Conservation (phyloP, 352 stramenopile species). For the Pythium biforme region DNA sequence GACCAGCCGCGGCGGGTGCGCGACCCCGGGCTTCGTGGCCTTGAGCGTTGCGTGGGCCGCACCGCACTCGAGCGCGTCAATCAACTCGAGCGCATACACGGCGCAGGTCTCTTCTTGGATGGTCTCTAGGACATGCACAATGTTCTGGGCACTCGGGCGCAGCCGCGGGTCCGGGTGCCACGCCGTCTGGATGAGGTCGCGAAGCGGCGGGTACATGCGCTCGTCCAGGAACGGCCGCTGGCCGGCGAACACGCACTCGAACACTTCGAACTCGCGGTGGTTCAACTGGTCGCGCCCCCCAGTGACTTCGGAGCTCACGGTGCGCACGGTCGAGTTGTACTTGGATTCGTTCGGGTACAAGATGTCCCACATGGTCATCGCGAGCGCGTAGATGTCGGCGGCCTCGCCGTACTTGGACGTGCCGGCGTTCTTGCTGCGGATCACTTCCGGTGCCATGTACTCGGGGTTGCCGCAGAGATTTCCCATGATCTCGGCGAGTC, state of each 20-base stretch:
- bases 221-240: conserved; percentile 28
- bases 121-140: conserved; percentile 31
- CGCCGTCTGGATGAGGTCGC: conserved; percentile 26
- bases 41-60: background rate
- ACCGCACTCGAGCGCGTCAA: conserved; percentile 19
- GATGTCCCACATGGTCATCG: conserved; percentile 59
- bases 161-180: conserved; percentile 29
- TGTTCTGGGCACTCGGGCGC: conserved; percentile 25
- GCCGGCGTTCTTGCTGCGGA: conserved; percentile 30
- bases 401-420: conserved; percentile 37
- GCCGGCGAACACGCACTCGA: conserved; percentile 33
- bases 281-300: background rate
- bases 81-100: conserved; percentile 27
- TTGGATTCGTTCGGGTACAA: conserved; percentile 32
- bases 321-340: conserved; percentile 26
- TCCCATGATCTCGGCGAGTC: conserved; percentile 15
- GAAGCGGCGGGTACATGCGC: conserved; percentile 24
- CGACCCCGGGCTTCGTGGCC: background rate
- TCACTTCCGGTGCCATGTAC: conserved; percentile 64
- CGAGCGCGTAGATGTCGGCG: conserved; percentile 51
- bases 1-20: background rate
- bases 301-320: background rate
- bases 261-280: conserved; percentile 25
- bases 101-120: conserved; percentile 31
- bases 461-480: conserved; percentile 38